These are phyloP conservation scores for Candida pseudofarinosa DNA, from an alignment of 805 yeast species.

Conservation along the genomic window DNA sequence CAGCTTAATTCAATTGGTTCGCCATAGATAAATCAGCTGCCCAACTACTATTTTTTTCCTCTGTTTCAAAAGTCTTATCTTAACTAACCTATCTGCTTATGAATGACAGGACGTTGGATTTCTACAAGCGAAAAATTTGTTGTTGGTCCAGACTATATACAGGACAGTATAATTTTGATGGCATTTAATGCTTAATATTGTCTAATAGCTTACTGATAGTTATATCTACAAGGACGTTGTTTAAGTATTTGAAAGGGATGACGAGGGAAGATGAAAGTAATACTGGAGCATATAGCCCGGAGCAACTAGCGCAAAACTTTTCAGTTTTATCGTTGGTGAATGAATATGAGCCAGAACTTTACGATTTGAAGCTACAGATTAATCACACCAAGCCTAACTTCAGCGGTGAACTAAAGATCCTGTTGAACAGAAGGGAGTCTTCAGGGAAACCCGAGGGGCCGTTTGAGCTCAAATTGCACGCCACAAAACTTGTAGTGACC, in stretches of 20 bases:
- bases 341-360: conserved; percentile 31
- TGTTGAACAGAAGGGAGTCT: conserved; percentile 21
- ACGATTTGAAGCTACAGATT: conserved; percentile 34
- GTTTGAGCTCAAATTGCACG: conserved; percentile 31
- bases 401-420: conserved; percentile 35
- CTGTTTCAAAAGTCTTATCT: too few relatives aligned
- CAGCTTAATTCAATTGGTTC: too few relatives aligned
- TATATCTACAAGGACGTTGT: too few relatives aligned
- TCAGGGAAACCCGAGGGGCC: conserved; percentile 7
- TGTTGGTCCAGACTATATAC: conserved; percentile 2
- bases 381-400: conserved; percentile 47
- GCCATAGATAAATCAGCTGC: too few relatives aligned
- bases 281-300: background rate
- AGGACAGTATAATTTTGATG: too few relatives aligned
- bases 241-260: background rate
- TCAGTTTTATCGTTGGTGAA: conserved; percentile 1
- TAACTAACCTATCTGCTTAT: too few relatives aligned
- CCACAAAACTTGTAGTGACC: conserved; percentile 39
- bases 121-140: conserved; percentile 1
- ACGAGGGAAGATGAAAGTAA: background rate
- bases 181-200: too few relatives aligned
- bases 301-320: background rate
- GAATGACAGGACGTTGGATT: background rate
- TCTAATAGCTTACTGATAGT: too few relatives aligned
- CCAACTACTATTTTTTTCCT: too few relatives aligned